Evolutionary conservation across 208 protist species (phyloP).

Genomic region (Acanthamoeba lenticulata): DNA sequence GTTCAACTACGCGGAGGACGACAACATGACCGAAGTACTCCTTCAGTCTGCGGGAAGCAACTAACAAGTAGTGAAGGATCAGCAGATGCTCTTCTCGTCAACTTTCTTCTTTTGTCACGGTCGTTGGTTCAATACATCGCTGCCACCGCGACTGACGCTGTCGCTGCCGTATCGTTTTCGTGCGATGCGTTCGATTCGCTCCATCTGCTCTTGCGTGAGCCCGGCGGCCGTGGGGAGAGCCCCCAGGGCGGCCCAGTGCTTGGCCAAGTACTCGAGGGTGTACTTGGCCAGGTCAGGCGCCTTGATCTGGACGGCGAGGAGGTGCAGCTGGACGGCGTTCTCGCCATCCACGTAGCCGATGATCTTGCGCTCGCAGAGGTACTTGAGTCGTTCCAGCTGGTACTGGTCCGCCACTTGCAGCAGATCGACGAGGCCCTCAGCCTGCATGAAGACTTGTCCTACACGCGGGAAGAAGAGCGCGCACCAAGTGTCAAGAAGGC

Average conservation of each 20-base stretch:
- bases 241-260: background rate
- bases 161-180: background rate
- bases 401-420: slow-evolving; percentile 36
- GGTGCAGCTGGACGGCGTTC: slow-evolving; percentile 1
- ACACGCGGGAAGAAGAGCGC: background rate
- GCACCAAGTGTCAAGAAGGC: background rate
- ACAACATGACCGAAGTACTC: background rate
- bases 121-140: background rate
- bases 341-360: slow-evolving; percentile 45
- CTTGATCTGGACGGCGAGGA: slow-evolving; percentile 37
- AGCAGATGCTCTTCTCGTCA: too few relatives aligned
- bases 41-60: background rate
- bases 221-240: background rate
- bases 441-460: slow-evolving; percentile 49
- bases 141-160: background rate
- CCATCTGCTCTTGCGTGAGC: background rate
- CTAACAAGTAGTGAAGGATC: too few relatives aligned
- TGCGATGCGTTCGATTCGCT: background rate
- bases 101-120: too few relatives aligned
- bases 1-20: background rate
- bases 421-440: background rate
- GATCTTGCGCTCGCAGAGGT: slow-evolving; percentile 53
- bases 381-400: slow-evolving; percentile 62
- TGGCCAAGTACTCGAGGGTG: slow-evolving; percentile 58
- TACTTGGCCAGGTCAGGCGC: slow-evolving; percentile 19